phyloP scores from a whole-genome alignment of 306 rosid species.

The Cucurbita pepo region DNA sequence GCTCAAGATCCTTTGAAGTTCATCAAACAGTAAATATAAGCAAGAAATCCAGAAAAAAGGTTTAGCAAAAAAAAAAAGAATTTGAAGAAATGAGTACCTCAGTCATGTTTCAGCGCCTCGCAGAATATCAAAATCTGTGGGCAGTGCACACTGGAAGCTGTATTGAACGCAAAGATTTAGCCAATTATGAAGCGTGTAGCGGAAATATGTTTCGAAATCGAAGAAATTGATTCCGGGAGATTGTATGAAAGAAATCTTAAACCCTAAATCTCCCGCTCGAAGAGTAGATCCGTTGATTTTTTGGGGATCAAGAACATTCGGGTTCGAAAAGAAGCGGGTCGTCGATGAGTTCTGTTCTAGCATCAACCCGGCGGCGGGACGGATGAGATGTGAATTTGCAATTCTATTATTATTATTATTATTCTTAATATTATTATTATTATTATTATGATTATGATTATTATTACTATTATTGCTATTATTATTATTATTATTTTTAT shows the following conservation, averaged over 20 bases:
- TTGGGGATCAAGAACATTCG: not conserved
- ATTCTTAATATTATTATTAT: no score
- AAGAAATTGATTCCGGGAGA: not conserved
- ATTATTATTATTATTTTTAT: no score
- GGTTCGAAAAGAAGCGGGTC: not conserved
- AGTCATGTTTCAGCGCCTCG: constrained; percentile 43
- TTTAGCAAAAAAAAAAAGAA: not conserved
- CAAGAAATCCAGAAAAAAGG: not conserved
- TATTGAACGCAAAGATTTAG: not conserved
- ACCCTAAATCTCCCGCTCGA: not conserved
- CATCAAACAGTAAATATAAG: not conserved
- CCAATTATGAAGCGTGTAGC: not conserved
- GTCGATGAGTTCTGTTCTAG: not conserved
- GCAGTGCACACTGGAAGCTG: not conserved
- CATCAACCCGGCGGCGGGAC: not conserved
- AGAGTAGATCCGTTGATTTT: not conserved
- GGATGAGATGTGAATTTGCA: not conserved
- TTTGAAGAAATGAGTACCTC: constrained; percentile 27
- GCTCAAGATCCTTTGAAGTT: not conserved
- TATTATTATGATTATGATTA: no score
- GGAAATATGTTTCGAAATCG: not conserved
- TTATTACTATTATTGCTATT: no score
- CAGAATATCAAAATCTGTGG: constrained; percentile 1
- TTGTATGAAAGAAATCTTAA: not conserved
- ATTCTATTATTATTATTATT: not conserved